A percentile compares a stretch with the other conserved stretches of the same genome.
Evolutionary conservation across 306 rosid genomes (phyloP).

Genomic region (Vicia faba): DNA sequence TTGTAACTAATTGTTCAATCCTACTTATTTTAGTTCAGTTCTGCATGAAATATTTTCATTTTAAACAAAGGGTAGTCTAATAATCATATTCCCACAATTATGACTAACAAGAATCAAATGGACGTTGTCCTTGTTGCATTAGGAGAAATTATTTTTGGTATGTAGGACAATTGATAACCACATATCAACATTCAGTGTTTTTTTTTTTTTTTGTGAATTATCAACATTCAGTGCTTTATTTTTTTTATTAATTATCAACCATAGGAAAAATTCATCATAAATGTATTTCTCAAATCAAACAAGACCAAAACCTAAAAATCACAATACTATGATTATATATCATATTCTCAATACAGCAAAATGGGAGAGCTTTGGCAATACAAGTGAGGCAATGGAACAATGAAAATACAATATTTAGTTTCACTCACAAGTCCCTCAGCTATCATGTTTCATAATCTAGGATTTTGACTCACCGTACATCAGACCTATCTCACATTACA

Average conservation of each 20-base stretch:
- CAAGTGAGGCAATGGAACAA: slow-evolving; percentile 14
- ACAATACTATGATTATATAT: slow-evolving; percentile 2
- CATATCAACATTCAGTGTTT: no score
- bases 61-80: not conserved
- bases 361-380: not conserved
- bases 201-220: no score
- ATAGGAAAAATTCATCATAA: no score
- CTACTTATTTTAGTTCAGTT: no score
- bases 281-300: no score
- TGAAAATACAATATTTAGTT: slow-evolving; percentile 6
- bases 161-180: not conserved
- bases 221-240: no score
- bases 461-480: not conserved
- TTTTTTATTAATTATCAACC: no score
- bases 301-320: not conserved
- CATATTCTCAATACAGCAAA: not conserved
- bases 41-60: not conserved
- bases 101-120: not conserved
- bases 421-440: not conserved
- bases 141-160: no score
- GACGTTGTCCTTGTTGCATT: not conserved
- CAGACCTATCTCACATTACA: not conserved
- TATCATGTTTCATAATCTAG: slow-evolving; percentile 4
- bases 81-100: not conserved
- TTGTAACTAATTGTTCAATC: no score